Base-by-base conservation (phyloP, 257 asterid genomes). In the Forsythia viridissima region DNA sequence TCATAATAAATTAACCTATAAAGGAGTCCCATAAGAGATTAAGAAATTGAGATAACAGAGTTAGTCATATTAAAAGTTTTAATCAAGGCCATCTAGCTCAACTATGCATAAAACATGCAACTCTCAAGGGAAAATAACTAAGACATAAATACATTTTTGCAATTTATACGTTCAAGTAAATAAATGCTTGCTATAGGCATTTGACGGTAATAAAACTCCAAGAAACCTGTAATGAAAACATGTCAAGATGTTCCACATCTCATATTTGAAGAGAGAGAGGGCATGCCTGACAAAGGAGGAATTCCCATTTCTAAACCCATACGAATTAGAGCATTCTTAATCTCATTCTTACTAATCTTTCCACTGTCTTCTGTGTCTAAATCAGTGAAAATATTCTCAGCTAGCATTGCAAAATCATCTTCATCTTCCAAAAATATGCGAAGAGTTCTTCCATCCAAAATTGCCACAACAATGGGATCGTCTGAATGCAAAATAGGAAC, bases 391-490 rank as follows among this genome's bases (percentile, higher is more conserved):
- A 89, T 87, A 83, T 86, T 86, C 88, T 89, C 91, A 4, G 93
- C 89, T 65, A 89, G 81, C 91, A 89, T 87, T 9, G 93, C 93
- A 65, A 89, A 89, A 86, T 89, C 93, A 76, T 89, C 93, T 84
- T 89, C 93, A 83, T 89, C 93, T 67, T 87, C 93, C 88, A 89
- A 83, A 78, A 82, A 81, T 46, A 80, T 2, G 43, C 52, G 81
- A 76, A 87, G 84, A 71, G 76, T 76, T 73, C 76, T 80, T 15
- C 93, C 93, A 72, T 89, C 88, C 88, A 89, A 84, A 57, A 87
- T 76, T 66, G 89, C 87, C 40, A 84, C 80, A 77, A 81, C 87
- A 73, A 86, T 76, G 67, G 93, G 93, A 77, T 89, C 85, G 69
- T 84, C 93, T 89, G 82, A 79, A 68, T 51, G 41, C 41, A 57